A percentile compares a stretch with the other conserved stretches of the same genome.
phyloP scores from a whole-genome alignment of 306 rosid genomes.

The Quercus engelmannii region DNA sequence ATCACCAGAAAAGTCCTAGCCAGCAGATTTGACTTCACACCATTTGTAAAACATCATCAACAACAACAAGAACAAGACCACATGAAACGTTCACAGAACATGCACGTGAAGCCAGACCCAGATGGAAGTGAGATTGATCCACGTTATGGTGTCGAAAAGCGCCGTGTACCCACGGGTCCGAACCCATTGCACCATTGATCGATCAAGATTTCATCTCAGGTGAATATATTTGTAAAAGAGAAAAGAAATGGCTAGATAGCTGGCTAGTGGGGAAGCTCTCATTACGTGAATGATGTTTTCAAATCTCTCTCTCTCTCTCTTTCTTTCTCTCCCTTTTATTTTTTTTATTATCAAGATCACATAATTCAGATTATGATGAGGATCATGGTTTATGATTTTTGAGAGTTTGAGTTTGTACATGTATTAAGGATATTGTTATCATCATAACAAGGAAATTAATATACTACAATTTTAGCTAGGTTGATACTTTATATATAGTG shows the following conservation, averaged over 20 bases:
- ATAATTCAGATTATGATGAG: background rate
- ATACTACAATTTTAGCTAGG: background rate
- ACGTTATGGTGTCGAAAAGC: constrained; percentile 84
- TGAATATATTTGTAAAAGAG: background rate
- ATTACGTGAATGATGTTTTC: constrained; percentile 13
- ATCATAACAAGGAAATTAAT: background rate
- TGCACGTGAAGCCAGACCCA: constrained; percentile 20
- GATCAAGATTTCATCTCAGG: constrained; percentile 24
- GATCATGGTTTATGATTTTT: constrained; percentile 14
- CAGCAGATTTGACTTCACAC: constrained; percentile 70
- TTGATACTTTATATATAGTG: background rate
- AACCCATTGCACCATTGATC: constrained; percentile 89
- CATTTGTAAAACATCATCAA: constrained; percentile 44
- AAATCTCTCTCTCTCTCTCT: background rate
- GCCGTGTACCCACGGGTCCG: constrained; percentile 93
- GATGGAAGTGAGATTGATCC: constrained; percentile 59
- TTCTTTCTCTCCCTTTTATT: background rate
- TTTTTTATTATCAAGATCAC: background rate
- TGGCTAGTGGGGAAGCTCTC: constrained; percentile 16
- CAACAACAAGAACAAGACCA: background rate
- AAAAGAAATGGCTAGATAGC: constrained; percentile 30
- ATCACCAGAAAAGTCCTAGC: constrained; percentile 65
- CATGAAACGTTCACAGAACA: constrained; percentile 1
- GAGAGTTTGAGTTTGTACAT: constrained; percentile 27
- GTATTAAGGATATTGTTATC: constrained; percentile 30